These are phyloP conservation scores for Fomitopsis serialis DNA, from an alignment of 768 basidiomycete genomes.

Conservation along the genomic window DNA sequence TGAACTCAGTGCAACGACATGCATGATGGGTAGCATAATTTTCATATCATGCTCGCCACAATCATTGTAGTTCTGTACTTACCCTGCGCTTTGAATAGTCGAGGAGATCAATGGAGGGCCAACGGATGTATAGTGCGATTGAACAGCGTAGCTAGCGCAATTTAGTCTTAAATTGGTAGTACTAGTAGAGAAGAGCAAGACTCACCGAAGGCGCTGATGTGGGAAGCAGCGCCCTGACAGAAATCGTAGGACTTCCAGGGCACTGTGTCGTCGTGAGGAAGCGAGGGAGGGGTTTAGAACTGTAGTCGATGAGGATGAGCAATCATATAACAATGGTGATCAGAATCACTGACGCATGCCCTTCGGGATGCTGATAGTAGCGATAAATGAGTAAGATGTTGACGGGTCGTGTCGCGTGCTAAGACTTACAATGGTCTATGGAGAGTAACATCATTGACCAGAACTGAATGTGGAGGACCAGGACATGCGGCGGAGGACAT, in stretches of 20 bases:
- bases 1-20: conserved; percentile 50
- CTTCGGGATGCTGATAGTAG: conserved; percentile 56
- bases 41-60: no score
- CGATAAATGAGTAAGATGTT: not conserved
- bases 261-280: conserved; percentile 29
- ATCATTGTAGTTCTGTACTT: no score
- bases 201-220: conserved; percentile 62
- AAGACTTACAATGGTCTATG: conserved; percentile 73
- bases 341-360: conserved; percentile 46
- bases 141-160: conserved; percentile 45
- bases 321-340: not conserved
- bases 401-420: no score
- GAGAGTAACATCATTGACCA: conserved; percentile 70
- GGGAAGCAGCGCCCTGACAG: conserved; percentile 70
- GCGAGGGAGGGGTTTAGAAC: not conserved
- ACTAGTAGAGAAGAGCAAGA: not conserved
- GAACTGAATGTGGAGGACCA: conserved; percentile 69
- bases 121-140: conserved; percentile 57
- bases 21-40: no score
- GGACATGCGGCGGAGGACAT: conserved; percentile 58
- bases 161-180: not conserved
- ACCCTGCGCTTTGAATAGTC: conserved; percentile 70
- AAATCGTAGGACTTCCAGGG: conserved; percentile 70
- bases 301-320: not conserved
- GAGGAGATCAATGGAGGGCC: conserved; percentile 61